These are phyloP conservation scores for Fusarium palustre DNA, from an alignment of 2,329 filamentous ascomycete species.

Conservation along the genomic window DNA sequence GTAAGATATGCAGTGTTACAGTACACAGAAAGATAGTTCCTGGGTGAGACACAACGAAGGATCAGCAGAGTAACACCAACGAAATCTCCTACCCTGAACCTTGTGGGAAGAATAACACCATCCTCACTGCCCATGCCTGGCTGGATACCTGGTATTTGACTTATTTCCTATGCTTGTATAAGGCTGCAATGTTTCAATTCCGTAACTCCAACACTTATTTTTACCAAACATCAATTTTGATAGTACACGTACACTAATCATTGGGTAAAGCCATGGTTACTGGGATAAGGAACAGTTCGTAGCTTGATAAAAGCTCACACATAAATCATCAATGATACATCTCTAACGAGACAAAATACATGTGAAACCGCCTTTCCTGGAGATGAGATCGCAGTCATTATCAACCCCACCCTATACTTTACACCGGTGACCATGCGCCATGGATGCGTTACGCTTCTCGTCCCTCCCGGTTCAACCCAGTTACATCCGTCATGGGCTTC, in stretches of 20 bases:
- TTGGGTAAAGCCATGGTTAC: background rate
- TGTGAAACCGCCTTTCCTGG: slow-evolving; percentile 44
- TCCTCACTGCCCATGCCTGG: background rate
- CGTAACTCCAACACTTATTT: background rate
- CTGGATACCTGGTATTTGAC: no score
- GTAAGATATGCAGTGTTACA: background rate
- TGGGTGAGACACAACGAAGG: background rate
- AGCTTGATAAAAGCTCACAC: slow-evolving; percentile 30
- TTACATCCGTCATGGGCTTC: slow-evolving; percentile 39
- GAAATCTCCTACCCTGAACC: slow-evolving; percentile 20
- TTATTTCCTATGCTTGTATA: background rate
- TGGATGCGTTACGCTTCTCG: slow-evolving; percentile 36
- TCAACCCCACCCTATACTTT: slow-evolving; percentile 45
- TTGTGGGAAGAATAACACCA: no score
- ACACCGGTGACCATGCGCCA: slow-evolving; percentile 43
- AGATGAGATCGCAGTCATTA: slow-evolving; percentile 50
- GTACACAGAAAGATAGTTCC: background rate
- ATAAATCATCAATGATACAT: slow-evolving; percentile 40
- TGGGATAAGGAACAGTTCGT: background rate
- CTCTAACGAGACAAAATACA: slow-evolving; percentile 47
- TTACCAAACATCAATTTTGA: background rate
- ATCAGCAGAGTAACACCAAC: background rate
- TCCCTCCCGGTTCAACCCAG: slow-evolving; percentile 33
- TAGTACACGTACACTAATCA: background rate
- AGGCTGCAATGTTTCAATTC: background rate